Base-by-base conservation (phyloP, 169 alveolate genomes). In the Plasmodium chabaudi region DNA sequence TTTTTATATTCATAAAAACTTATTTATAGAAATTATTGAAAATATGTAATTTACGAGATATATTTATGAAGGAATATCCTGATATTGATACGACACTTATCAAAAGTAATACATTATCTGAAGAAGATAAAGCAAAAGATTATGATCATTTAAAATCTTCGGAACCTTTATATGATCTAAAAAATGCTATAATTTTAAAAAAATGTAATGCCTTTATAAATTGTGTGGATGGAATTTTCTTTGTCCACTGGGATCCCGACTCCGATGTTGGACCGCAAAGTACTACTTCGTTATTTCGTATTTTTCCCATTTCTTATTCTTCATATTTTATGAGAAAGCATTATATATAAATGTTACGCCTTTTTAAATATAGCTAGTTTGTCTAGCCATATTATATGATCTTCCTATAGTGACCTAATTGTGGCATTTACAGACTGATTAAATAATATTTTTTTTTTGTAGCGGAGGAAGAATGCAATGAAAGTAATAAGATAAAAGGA, bases 161-260 rank as follows among this genome's bases (percentile, higher is more conserved):
- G 2, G 89, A 77, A 39, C 89, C 89, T 53, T 46, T 64, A 19
- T 77, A 77, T 44, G 65, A 77, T 56, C 89, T 77, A n/a, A 25
- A 42, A 34, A 77, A 77, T 53, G 89, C 65, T 51, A 27, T 49
- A 10, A 49, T 77, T 64, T 77, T 77, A 46, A 39, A 77, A 23
- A 77, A 77, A 12, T 77, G 89, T 53, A 77, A 77, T 44, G 89
- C 89, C 39, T 77, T 77, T 25, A 53, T 77, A n/a, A 63, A 77
- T 23, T 77, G 64, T 77, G 79, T 77, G 7, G 79, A 77, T 9
- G 89, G 89, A 12, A 65, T 77, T 64, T 77, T 77, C 46, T 77
- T 49, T 25, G 89, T 77, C 10, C 79, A 77, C 13, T 77, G 89
- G 89, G 77, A 77, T n/a, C 82, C 79, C 4, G 21, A 34, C 13